Evolutionary conservation across 768 basidiomycete species (phyloP).

Genomic region (Floccularia luteovirens): DNA sequence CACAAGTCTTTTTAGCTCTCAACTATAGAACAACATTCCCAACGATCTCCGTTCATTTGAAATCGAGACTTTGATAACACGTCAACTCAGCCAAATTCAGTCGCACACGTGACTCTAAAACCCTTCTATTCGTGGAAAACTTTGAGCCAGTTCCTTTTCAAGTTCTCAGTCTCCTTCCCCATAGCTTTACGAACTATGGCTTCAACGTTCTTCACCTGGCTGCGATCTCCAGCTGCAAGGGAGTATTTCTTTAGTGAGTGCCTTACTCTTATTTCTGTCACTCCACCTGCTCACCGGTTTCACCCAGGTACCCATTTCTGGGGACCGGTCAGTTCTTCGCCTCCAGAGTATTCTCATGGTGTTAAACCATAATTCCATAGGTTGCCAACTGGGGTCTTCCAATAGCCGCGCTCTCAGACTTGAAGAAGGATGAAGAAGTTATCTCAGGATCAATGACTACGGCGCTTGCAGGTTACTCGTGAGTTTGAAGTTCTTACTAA

Average conservation of each 20-base stretch:
- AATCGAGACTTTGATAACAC: conserved; percentile 2
- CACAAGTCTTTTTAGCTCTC: too few relatives aligned
- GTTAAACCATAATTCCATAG: conserved; percentile 30
- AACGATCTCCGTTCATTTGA: not conserved
- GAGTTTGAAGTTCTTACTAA: conserved; percentile 27
- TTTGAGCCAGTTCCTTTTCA: conserved; percentile 2
- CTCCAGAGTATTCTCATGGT: conserved; percentile 7
- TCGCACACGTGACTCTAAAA: not conserved
- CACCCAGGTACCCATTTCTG: conserved; percentile 89
- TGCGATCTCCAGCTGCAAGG: conserved; percentile 84
- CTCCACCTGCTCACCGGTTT: conserved; percentile 5
- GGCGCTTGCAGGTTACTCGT: conserved; percentile 90
- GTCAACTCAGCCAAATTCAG: conserved; percentile 13
- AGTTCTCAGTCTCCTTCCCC: conserved; percentile 12
- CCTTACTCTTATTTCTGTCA: not conserved
- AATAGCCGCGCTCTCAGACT: conserved; percentile 85
- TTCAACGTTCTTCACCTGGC: conserved; percentile 82
- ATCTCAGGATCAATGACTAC: conserved; percentile 98
- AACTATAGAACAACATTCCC: not conserved
- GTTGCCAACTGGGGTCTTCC: conserved; percentile 99
- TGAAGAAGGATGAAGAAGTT: conserved; percentile 90
- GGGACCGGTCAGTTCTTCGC: conserved; percentile 72
- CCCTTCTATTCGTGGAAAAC: not conserved
- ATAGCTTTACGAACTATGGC: conserved; percentile 43
- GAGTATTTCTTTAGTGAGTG: conserved; percentile 93